Percentiles rank a stretch among this genome's conserved stretches.
Evolutionary conservation across 306 rosid species (phyloP).

Genomic region (Glycine tomentella): DNA sequence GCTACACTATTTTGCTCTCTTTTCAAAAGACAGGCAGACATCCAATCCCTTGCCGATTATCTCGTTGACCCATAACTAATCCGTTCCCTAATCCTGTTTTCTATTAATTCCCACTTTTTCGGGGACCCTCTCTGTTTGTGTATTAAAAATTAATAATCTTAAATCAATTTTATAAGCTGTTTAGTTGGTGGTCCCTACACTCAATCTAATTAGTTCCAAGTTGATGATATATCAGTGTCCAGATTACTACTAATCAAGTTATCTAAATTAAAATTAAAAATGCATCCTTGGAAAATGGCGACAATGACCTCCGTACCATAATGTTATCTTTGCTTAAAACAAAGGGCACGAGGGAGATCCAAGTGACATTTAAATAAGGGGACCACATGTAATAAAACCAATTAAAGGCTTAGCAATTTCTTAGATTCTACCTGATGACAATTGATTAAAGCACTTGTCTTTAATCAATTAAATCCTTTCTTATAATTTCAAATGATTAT

Average conservation of each 20-base stretch:
- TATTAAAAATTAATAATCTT: background rate
- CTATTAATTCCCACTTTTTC: constrained; percentile 40
- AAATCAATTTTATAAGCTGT: background rate
- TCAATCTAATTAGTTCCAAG: constrained; percentile 41
- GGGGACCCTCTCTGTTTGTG: background rate
- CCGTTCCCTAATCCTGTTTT: constrained; percentile 29
- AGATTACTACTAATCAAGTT: constrained; percentile 24
- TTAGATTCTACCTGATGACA: constrained; percentile 53
- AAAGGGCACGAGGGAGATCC: constrained; percentile 45
- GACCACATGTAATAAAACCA: constrained; percentile 43
- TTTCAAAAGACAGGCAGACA: constrained; percentile 48
- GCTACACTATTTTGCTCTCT: constrained; percentile 27
- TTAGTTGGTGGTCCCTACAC: constrained; percentile 53
- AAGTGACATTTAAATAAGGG: constrained; percentile 53
- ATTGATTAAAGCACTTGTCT: constrained; percentile 40
- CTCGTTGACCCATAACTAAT: constrained; percentile 50
- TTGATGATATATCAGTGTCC: constrained; percentile 33
- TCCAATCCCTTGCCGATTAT: constrained; percentile 51
- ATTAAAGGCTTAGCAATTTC: constrained; percentile 44
- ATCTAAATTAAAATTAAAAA: constrained; percentile 31
- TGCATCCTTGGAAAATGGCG: constrained; percentile 28
- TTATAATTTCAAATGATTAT: constrained; percentile 41
- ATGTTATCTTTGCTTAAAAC: constrained; percentile 18
- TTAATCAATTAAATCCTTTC: constrained; percentile 21
- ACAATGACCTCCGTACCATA: background rate